These are phyloP conservation scores for Jaltomata sinuosa DNA, from an alignment of 257 asterid species.

Conservation along the genomic window DNA sequence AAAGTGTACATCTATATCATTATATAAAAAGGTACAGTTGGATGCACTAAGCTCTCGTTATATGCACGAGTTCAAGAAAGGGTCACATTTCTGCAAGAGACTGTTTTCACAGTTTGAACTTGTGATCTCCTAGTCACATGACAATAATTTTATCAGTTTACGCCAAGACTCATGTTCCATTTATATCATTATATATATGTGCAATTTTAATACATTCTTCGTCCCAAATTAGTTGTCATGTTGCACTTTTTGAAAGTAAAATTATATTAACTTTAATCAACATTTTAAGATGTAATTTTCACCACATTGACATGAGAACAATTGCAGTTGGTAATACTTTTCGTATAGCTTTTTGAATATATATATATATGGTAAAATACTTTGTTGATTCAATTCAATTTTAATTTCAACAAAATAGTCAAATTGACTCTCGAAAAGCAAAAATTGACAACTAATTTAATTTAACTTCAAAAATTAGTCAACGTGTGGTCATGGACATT, in stretches of 20 bases:
- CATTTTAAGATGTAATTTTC: neutral
- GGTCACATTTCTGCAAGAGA: too few relatives aligned
- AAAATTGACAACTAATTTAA: neutral
- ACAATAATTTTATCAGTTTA: neutral
- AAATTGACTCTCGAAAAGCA: neutral
- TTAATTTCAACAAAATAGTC: neutral
- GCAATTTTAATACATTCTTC: neutral
- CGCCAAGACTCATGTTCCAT: accelerated
- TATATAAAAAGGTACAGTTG: too few relatives aligned
- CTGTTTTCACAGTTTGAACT: accelerated
- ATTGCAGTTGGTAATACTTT: neutral
- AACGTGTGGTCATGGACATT: neutral
- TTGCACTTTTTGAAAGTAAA: neutral
- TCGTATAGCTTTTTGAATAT: neutral
- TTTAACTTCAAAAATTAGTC: neutral
- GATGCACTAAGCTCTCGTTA: too few relatives aligned
- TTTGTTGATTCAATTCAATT: neutral
- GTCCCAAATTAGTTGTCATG: neutral
- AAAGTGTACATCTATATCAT: neutral
- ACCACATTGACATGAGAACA: neutral
- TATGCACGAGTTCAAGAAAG: too few relatives aligned
- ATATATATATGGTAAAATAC: neutral
- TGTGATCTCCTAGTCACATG: neutral
- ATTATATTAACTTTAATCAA: neutral
- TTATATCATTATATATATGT: neutral